Percentiles rank a stretch among this genome's conserved stretches.
These are phyloP conservation scores for Ganoderma lucidum DNA, from an alignment of 1,284 basidiomycete genomes.

Conservation along the genomic window DNA sequence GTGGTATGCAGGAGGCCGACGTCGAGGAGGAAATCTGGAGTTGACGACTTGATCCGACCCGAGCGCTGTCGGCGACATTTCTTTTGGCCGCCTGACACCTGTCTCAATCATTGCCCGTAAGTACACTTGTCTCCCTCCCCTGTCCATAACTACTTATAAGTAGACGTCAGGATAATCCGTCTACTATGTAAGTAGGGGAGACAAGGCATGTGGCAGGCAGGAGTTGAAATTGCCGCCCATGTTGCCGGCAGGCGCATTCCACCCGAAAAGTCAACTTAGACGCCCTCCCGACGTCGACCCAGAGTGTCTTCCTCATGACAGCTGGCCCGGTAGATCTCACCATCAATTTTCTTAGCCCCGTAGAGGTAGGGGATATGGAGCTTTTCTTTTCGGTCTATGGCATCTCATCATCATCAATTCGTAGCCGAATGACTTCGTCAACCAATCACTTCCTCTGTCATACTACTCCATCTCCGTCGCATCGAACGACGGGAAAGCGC, in stretches of 20 bases:
- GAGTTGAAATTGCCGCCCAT: neutral
- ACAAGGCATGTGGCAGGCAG: neutral
- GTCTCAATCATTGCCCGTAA: neutral
- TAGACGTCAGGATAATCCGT: neutral
- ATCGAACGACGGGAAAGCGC: slow-evolving; percentile 60
- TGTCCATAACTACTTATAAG: too few relatives aligned
- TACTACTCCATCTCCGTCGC: slow-evolving; percentile 66
- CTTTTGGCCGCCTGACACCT: too few relatives aligned
- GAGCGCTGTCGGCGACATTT: neutral
- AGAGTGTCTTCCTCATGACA: too few relatives aligned
- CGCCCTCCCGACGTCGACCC: neutral
- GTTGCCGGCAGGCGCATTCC: neutral
- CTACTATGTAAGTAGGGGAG: neutral
- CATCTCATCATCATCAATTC: slow-evolving; percentile 25
- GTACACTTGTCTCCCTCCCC: neutral
- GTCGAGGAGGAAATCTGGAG: neutral
- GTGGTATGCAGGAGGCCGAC: slow-evolving; percentile 18
- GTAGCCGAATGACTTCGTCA: slow-evolving; percentile 61
- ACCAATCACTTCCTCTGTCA: slow-evolving; percentile 69
- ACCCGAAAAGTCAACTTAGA: neutral
- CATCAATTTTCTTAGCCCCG: slow-evolving; percentile 56
- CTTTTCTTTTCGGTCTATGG: neutral
- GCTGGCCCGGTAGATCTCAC: too few relatives aligned
- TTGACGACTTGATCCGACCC: slow-evolving; percentile 22
- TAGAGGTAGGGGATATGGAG: slow-evolving; percentile 53